Base-by-base conservation (phyloP, 352 stramenopile species). In the Pythium brachiatum region DNA sequence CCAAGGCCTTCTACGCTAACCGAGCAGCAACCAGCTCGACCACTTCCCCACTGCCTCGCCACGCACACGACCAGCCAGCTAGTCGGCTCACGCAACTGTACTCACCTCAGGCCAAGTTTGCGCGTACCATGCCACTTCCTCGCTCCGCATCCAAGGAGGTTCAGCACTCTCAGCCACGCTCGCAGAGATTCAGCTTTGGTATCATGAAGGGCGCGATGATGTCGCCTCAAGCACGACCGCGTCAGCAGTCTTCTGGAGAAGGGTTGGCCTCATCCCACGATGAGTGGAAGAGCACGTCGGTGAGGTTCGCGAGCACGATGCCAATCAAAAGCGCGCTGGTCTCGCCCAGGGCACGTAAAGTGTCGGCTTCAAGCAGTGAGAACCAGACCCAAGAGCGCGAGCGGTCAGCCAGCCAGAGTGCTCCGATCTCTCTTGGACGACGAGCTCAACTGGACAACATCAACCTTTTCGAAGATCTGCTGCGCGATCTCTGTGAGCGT, bases 401-500 rank as follows among this genome's bases (percentile, higher is more conserved):
- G 29, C 55, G 26, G 5, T 32, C 23, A 23, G 36, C 53, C n/a
- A 57, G 18, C 38, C 27, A 59, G 16, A 51, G 25, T 23, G 20
- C n/a, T n/a, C 46, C 39, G 38, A n/a, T 63, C 20, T 54, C 69
- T 25, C 51, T 86, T 15, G 54, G 70, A 1, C 67, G 72, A 3
- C 68, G 76, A 16, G 72, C 53, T 27, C 60, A 76, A 21, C 43
- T 76, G 20, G 65, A 60, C 32, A 41, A 68, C 29, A 57, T 83
- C 16, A 34, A 76, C 11, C 16, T 66, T 27, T 87, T 82, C 31
- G 69, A 86, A 57, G 78, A 86, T 58, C 72, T 89, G 8, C 66
- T 91, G 15, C 59, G 79, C 7, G 76, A 79, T 32, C 57, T 90
- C 20, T 90, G 82, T 29, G 69, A 88, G 13, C 73, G 75, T 26